Conservation (phyloP, 768 basidiomycete species). For the Cantharellus cinnabarinus region DNA sequence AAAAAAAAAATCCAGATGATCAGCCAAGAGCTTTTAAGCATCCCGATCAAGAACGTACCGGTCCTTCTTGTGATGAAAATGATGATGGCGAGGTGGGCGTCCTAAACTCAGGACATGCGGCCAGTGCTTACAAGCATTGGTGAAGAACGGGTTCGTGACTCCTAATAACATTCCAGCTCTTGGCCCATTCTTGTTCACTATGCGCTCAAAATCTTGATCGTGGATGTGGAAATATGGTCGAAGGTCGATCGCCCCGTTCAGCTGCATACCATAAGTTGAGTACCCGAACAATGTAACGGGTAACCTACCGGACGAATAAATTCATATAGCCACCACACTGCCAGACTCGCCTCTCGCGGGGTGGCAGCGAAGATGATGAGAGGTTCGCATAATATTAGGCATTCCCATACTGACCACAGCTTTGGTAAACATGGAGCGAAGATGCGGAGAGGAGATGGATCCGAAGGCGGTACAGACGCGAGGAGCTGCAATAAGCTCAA, state of each 20-base stretch:
- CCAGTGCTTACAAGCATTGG: constrained; percentile 50
- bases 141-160: constrained; percentile 78
- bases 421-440: constrained; percentile 19
- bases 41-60: no score
- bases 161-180: constrained; percentile 58
- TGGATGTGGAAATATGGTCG: constrained; percentile 95
- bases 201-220: constrained; percentile 52
- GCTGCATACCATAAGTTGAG: constrained; percentile 22
- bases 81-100: no score
- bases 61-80: no score
- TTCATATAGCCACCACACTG: constrained; percentile 83
- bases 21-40: no score
- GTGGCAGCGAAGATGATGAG: constrained; percentile 64
- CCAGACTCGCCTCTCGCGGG: constrained; percentile 66
- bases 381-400: constrained; percentile 75
- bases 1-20: no score
- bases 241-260: constrained; percentile 67
- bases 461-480: constrained; percentile 13
- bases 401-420: constrained; percentile 60
- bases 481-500: constrained; percentile 11
- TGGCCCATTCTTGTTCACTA: constrained; percentile 72
- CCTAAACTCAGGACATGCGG: constrained; percentile 64
- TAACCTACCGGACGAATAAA: constrained; percentile 55
- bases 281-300: not conserved
- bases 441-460: constrained; percentile 14